Conservation (phyloP, 2,329 filamentous ascomycete genomes). For the Pseudogymnoascus sp. region DNA sequence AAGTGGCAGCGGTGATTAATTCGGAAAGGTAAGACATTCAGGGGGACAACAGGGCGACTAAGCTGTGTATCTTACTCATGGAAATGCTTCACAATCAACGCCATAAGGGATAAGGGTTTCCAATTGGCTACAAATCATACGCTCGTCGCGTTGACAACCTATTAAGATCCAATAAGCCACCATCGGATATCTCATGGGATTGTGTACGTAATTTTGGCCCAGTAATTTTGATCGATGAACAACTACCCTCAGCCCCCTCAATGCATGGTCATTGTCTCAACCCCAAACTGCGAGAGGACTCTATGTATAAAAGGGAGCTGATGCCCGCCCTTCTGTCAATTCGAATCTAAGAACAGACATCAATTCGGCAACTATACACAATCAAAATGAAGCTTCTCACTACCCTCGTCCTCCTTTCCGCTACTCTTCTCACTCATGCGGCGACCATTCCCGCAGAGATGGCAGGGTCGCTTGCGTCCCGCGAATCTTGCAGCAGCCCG, state of each 20-base stretch:
- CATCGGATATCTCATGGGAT: not conserved
- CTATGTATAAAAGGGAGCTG: not conserved
- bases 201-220: not conserved
- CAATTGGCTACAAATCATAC: not conserved
- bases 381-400: not conserved
- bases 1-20: not conserved
- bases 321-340: not conserved
- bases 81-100: not conserved
- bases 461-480: not conserved
- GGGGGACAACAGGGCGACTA: not conserved
- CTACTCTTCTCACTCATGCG: not conserved
- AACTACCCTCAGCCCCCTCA: not conserved
- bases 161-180: not conserved
- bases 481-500: not conserved
- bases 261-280: not conserved
- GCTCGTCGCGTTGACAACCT: not conserved
- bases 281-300: not conserved
- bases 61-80: not conserved
- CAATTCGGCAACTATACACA: not conserved
- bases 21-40: not conserved
- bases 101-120: not conserved
- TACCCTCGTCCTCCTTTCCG: not conserved
- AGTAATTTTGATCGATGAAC: not conserved
- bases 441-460: not conserved
- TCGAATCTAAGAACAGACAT: not conserved